Percentiles rank a stretch among this genome's conserved stretches.
These are phyloP conservation scores for Phytophthora brassicae DNA, from an alignment of 352 stramenopile species.

Conservation along the genomic window DNA sequence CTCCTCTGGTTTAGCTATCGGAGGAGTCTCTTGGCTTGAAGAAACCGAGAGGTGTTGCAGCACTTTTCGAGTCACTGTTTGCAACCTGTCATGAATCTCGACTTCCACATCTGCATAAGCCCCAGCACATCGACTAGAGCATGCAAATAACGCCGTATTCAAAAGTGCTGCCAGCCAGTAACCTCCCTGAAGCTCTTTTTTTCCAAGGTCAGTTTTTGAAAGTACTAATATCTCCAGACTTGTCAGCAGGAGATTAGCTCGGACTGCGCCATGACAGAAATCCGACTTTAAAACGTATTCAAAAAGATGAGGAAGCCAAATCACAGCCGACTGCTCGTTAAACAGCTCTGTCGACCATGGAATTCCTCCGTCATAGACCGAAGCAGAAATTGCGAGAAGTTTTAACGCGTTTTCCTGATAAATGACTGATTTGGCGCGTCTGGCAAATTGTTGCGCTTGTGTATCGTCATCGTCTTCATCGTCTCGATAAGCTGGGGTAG, in stretches of 20 bases:
- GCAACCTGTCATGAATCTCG: slow-evolving; percentile 8
- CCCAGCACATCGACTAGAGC: slow-evolving; percentile 20
- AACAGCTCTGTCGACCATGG: slow-evolving; percentile 33
- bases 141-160: slow-evolving; percentile 41
- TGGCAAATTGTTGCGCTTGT: slow-evolving; percentile 14
- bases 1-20: not conserved
- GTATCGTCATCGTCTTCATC: slow-evolving; percentile 8
- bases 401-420: slow-evolving; percentile 37
- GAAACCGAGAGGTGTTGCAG: slow-evolving; percentile 12
- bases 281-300: slow-evolving; percentile 34
- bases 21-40: not conserved
- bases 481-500: slow-evolving; percentile 18
- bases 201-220: not conserved
- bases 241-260: slow-evolving; percentile 20
- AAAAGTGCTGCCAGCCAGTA: slow-evolving; percentile 46
- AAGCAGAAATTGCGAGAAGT: slow-evolving; percentile 17
- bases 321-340: slow-evolving; percentile 17
- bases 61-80: slow-evolving; percentile 10
- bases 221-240: slow-evolving; percentile 18
- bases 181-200: slow-evolving; percentile 22
- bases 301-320: slow-evolving; percentile 41
- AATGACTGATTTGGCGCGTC: slow-evolving; percentile 28
- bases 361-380: slow-evolving; percentile 24
- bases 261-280: slow-evolving; percentile 19
- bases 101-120: slow-evolving; percentile 4